Evolutionary conservation across 1,284 basidiomycete genomes (phyloP).

Genomic region (Farysia itapuensis): DNA sequence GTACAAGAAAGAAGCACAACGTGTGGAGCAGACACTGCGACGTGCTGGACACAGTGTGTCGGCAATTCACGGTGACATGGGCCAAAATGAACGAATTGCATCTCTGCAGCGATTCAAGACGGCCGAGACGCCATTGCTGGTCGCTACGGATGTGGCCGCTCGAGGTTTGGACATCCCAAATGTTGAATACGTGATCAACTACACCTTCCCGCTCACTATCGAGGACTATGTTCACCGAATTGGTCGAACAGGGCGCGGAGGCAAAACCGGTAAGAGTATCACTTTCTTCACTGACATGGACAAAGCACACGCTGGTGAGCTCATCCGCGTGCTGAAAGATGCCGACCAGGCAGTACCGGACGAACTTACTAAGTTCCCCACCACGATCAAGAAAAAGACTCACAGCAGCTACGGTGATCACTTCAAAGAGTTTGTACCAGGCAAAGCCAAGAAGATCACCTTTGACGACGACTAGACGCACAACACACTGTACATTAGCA

Average conservation of each 20-base stretch:
- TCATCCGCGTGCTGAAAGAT: constrained; percentile 87
- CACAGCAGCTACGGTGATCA: constrained; percentile 67
- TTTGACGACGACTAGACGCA: no score
- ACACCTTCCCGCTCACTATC: constrained; percentile 81
- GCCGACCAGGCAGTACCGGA: constrained; percentile 74
- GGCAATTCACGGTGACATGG: constrained; percentile 88
- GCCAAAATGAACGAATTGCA: constrained; percentile 81
- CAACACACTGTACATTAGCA: no score
- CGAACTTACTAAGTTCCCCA: constrained; percentile 83
- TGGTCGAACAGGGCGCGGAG: constrained; percentile 91
- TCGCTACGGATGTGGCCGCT: constrained; percentile 97
- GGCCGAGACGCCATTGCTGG: constrained; percentile 79
- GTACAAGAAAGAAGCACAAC: constrained; percentile 85
- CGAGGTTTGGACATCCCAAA: constrained; percentile 96
- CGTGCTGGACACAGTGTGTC: constrained; percentile 82
- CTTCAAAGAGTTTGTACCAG: constrained; percentile 65
- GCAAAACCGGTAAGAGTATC: constrained; percentile 84
- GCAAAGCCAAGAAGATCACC: constrained; percentile 69
- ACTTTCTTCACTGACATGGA: constrained; percentile 79
- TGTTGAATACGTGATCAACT: constrained; percentile 72
- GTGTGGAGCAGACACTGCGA: constrained; percentile 79
- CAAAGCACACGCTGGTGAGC: constrained; percentile 83
- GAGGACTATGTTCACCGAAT: constrained; percentile 93
- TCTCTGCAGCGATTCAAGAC: constrained; percentile 87
- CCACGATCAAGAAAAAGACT: constrained; percentile 91